Percentiles rank a stretch among this genome's conserved stretches.
Evolutionary conservation across 164 flowering plant species (phyloP).

Genomic region (Vitis rupestris): DNA sequence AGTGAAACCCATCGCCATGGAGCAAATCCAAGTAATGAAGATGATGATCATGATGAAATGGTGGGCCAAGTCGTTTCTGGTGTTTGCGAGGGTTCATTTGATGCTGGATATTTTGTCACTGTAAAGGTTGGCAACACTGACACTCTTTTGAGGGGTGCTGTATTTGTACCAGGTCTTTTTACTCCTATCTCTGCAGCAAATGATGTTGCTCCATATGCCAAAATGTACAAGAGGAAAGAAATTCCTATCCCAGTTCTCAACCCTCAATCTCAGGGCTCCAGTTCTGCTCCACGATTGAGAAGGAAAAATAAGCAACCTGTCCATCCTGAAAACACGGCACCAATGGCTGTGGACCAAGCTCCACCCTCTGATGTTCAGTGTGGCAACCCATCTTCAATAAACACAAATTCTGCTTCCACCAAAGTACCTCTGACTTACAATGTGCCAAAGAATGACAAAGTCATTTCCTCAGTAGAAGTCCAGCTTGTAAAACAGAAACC

Average conservation of each 20-base stretch:
- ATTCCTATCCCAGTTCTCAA: conserved; percentile 28
- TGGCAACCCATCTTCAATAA: not conserved
- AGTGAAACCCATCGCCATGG: conserved; percentile 7
- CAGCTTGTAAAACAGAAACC: no score
- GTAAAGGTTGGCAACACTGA: conserved; percentile 32
- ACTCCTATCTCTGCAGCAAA: conserved; percentile 40
- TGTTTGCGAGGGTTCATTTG: conserved; percentile 47
- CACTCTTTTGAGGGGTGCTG: conserved; percentile 40
- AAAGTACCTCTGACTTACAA: not conserved
- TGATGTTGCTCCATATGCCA: conserved; percentile 52
- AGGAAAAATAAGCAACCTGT: conserved; percentile 13
- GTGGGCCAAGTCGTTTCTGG: conserved; percentile 51
- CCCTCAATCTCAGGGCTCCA: conserved; percentile 5
- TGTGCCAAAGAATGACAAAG: no score
- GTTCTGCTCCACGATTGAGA: not conserved
- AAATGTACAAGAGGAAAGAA: conserved; percentile 34
- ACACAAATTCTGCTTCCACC: conserved; percentile 6
- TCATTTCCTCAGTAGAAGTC: no score
- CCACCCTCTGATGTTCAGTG: not conserved
- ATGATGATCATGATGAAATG: conserved; percentile 18
- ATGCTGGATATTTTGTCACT: conserved; percentile 50
- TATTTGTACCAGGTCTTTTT: conserved; percentile 35
- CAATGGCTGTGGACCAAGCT: not conserved
- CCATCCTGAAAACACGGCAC: conserved; percentile 7
- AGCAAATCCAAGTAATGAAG: conserved; percentile 5